phyloP scores from a whole-genome alignment of 73 alveolate species.

The Paramecium caudatum region DNA sequence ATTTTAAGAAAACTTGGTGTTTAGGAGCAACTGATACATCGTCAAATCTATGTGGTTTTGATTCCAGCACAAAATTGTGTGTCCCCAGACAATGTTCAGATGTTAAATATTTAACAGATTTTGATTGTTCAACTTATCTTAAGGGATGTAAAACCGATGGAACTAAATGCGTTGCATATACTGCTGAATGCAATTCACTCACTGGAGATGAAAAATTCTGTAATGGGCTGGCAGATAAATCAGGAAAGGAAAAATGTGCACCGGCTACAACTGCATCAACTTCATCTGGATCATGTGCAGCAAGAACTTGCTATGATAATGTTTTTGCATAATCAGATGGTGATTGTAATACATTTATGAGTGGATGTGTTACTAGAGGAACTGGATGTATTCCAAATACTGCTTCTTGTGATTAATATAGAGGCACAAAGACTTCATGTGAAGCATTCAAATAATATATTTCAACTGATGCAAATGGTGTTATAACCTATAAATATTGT shows the following conservation, averaged over 20 bases:
- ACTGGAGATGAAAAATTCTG: background rate
- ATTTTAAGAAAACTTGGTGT: background rate
- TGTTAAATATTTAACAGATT: background rate
- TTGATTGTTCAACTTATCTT: conserved; percentile 32
- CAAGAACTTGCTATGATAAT: conserved; percentile 25
- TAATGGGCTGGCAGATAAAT: background rate
- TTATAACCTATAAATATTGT: background rate
- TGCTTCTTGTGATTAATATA: background rate
- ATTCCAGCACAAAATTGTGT: background rate
- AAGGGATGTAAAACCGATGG: conserved; percentile 43
- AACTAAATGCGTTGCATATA: background rate
- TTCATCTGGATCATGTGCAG: background rate
- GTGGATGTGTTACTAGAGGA: conserved; percentile 38
- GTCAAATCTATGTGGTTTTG: background rate
- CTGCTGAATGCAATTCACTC: background rate
- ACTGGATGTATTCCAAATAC: conserved; percentile 22
- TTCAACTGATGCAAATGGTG: background rate
- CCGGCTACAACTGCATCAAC: background rate
- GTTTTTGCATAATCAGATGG: background rate
- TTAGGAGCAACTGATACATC: background rate
- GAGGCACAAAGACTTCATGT: conserved; percentile 9
- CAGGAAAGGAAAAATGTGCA: background rate
- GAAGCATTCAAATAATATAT: background rate
- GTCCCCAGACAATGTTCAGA: background rate
- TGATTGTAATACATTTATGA: conserved; percentile 5